phyloP scores from a whole-genome alignment of 2,329 filamentous ascomycete genomes.

The Epichloe aotearoae region DNA sequence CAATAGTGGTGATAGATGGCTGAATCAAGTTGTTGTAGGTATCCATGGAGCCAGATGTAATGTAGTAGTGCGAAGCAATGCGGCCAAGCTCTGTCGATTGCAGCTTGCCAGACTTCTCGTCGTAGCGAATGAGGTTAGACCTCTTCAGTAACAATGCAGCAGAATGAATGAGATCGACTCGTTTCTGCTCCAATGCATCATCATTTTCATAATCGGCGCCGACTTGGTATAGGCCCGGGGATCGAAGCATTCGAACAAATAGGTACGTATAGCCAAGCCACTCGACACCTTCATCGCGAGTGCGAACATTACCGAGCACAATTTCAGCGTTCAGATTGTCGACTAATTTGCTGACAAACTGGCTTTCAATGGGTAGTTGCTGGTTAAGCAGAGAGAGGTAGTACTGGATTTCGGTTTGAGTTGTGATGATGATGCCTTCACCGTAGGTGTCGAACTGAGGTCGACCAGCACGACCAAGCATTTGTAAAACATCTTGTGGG shows the following conservation, averaged over 20 bases:
- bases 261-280: slow-evolving; percentile 98
- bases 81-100: slow-evolving; percentile 89
- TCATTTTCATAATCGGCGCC: slow-evolving; percentile 93
- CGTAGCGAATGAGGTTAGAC: slow-evolving; percentile 84
- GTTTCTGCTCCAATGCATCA: slow-evolving; percentile 81
- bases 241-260: slow-evolving; percentile 93
- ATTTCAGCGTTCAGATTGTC: slow-evolving; percentile 96
- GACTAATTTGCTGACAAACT: slow-evolving; percentile 81
- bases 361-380: slow-evolving; percentile 93
- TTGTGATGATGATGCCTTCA: slow-evolving; percentile 97
- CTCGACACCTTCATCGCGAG: slow-evolving; percentile 90
- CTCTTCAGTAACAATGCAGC: slow-evolving; percentile 79
- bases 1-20: slow-evolving; percentile 82
- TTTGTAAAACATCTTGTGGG: slow-evolving; percentile 93
- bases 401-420: slow-evolving; percentile 88
- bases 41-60: slow-evolving; percentile 89
- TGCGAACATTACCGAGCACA: slow-evolving; percentile 85
- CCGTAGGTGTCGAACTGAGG: slow-evolving; percentile 97
- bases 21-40: slow-evolving; percentile 95
- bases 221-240: slow-evolving; percentile 88
- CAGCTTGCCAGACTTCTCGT: slow-evolving; percentile 79
- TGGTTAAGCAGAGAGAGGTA: slow-evolving; percentile 95
- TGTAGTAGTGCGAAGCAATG: slow-evolving; percentile 97
- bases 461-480: slow-evolving; percentile 92
- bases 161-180: slow-evolving; percentile 93